Evolutionary conservation across 805 yeast species (phyloP).

Genomic region (Monosporozyma yasuniensis): DNA sequence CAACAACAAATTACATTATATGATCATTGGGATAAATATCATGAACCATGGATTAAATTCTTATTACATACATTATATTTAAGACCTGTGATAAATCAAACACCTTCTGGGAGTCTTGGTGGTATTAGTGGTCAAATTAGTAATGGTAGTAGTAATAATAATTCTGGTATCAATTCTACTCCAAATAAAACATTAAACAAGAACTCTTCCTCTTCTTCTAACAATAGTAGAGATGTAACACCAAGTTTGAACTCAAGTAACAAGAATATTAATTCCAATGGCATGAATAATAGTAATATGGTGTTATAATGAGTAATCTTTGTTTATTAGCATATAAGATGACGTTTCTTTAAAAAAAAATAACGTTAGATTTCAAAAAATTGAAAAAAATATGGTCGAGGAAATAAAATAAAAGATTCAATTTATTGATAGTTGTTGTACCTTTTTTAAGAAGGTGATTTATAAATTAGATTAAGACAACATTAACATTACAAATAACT

Average conservation of each 20-base stretch:
- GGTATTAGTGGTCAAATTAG: neutral
- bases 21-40: slow-evolving; percentile 80
- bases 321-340: neutral
- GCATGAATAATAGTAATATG: neutral
- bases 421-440: too few relatives aligned
- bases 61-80: slow-evolving; percentile 27
- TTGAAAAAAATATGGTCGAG: too few relatives aligned
- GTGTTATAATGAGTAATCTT: neutral
- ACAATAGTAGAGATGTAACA: neutral
- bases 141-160: neutral
- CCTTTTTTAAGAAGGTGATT: too few relatives aligned
- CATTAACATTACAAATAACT: too few relatives aligned
- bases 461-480: too few relatives aligned
- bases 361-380: too few relatives aligned
- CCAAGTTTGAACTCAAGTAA: neutral
- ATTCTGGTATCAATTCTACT: neutral
- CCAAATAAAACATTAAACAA: neutral
- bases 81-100: slow-evolving; percentile 6
- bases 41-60: slow-evolving; percentile 49
- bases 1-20: slow-evolving; percentile 78
- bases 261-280: neutral
- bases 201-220: neutral
- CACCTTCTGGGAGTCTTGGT: neutral
- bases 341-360: too few relatives aligned
- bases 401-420: too few relatives aligned